Base-by-base conservation (phyloP, 768 basidiomycete species). In the Trametopsis cervina region DNA sequence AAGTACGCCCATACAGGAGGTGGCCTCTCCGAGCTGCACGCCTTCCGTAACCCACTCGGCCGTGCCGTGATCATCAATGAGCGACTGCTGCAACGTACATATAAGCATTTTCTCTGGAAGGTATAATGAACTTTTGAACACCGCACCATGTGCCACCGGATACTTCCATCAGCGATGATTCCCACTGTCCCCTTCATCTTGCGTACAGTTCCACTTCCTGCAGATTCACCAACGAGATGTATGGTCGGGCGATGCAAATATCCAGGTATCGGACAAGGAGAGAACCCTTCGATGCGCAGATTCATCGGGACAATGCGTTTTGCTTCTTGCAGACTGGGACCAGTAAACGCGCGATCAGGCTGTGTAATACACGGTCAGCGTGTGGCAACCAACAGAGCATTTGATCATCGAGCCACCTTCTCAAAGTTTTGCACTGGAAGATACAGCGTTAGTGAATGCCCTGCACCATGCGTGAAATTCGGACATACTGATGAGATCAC, bases 41-140 rank as follows among this genome's bases (percentile, higher is more conserved):
- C 71, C 75, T 50, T 81, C 78, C 17, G 69, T 75, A 2, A 67
- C 64, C 79, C 78, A 80, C 51, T 77, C 71, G 0, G 71, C 64
- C 4, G 24, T 25, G 0, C 54, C 54, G 9, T 58, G 56, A 15
- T 69, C 66, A 10, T 65, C 64, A 18, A 57, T 50, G 5, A 46
- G 46, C 0, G 59, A 54, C 13, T 42, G 42, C 63, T 64, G 44
- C 39, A 20, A 41, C n/a, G 21, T 3, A n/a, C 12, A 47, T 18
- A 37, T 33, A 29, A 35, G 48, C 41, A 38, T 18, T 18, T 18
- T n/a, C n/a, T 15, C 20, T 10, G 4, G 37, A 18, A 40, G 18
- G 39, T 21, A 23, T 24, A n/a, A n/a, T n/a, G n/a, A n/a, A n/a
- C n/a, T n/a, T n/a, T n/a, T n/a, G n/a, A n/a, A 7, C 29, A 33